Conservation (phyloP, 1,139 yeast species). For the Lodderomyces oxycetoniae region DNA sequence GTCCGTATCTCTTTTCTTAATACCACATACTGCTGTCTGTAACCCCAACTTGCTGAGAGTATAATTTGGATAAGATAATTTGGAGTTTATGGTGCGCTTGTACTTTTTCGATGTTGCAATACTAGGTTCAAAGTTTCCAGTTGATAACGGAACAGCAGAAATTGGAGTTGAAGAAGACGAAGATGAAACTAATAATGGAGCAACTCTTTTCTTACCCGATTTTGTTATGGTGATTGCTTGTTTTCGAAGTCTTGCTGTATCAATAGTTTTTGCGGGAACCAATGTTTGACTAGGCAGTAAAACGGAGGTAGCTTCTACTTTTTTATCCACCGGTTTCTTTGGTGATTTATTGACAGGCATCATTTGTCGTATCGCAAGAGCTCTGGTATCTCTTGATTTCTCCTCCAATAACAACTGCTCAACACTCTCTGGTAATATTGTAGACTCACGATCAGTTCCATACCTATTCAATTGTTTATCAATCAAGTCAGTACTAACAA, state of each 20-base stretch:
- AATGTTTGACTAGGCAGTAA: not conserved
- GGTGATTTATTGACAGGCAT: constrained; percentile 7
- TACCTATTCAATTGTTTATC: constrained; percentile 70
- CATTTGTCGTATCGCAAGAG: constrained; percentile 9
- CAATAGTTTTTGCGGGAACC: constrained; percentile 6
- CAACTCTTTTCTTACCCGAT: constrained; percentile 80
- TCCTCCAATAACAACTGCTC: constrained; percentile 74
- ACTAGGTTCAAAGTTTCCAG: too few species aligned
- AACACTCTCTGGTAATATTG: constrained; percentile 81
- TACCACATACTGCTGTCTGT: constrained; percentile 44
- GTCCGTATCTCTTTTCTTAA: constrained; percentile 21
- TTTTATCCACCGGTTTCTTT: constrained; percentile 6
- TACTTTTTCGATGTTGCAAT: too few species aligned
- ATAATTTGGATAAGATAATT: constrained; percentile 40
- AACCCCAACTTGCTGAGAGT: constrained; percentile 46
- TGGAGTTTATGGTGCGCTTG: constrained; percentile 13
- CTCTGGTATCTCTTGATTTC: constrained; percentile 17
- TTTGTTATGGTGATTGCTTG: constrained; percentile 52
- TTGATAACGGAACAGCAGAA: not conserved
- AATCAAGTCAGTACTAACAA: constrained; percentile 61
- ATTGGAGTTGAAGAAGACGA: constrained; percentile 20
- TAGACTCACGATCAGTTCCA: constrained; percentile 83
- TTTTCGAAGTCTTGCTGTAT: constrained; percentile 13
- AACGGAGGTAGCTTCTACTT: not conserved
- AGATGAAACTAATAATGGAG: constrained; percentile 72